Evolutionary conservation across 495 filamentous ascomycete species (phyloP).

Genomic region (Aspergillus leporis): DNA sequence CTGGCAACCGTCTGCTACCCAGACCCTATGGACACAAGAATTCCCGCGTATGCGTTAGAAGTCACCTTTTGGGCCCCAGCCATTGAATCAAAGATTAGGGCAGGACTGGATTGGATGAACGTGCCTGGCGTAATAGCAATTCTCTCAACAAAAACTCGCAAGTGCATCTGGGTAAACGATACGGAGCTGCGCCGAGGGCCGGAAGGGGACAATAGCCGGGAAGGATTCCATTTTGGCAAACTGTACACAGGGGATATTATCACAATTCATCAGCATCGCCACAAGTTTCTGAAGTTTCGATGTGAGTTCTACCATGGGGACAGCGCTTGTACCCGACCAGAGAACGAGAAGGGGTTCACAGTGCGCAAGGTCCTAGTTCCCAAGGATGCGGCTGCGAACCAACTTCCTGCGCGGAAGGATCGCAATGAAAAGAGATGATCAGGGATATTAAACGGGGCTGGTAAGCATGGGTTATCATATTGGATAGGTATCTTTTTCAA

Average conservation of each 20-base stretch:
- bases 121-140: conserved; percentile 57
- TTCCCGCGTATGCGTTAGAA: conserved; percentile 80
- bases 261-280: conserved; percentile 54
- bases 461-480: not conserved
- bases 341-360: conserved; percentile 40
- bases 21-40: conserved; percentile 58
- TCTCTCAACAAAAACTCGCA: conserved; percentile 69
- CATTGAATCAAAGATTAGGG: conserved; percentile 54
- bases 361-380: conserved; percentile 36
- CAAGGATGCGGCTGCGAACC: conserved; percentile 32
- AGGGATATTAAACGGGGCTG: not conserved
- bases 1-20: conserved; percentile 63
- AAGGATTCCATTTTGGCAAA: conserved; percentile 61
- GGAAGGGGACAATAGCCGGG: conserved; percentile 43
- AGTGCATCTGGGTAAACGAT: conserved; percentile 73
- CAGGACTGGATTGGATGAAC: conserved; percentile 59
- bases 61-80: conserved; percentile 69
- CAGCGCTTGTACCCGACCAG: conserved; percentile 46
- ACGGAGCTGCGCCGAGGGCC: conserved; percentile 50
- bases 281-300: conserved; percentile 48
- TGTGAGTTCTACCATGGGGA: conserved; percentile 57
- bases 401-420: conserved; percentile 28
- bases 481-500: not conserved
- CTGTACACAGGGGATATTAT: conserved; percentile 74
- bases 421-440: conserved; percentile 14